Evolutionary conservation across 805 yeast species (phyloP).

Genomic region (Myxozyma monticola): DNA sequence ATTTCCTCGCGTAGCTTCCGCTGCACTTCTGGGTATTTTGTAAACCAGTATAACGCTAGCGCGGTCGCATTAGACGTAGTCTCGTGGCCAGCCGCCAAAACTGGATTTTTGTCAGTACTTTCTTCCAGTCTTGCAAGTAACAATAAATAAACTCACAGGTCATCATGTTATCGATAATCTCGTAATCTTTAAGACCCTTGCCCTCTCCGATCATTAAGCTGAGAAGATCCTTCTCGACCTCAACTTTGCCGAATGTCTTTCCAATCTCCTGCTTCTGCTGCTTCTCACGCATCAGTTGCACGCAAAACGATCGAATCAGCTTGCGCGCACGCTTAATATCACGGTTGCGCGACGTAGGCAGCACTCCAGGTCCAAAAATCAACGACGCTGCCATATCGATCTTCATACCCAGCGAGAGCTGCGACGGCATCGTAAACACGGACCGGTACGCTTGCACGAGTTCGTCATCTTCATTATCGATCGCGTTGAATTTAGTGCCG

Average conservation of each 20-base stretch:
- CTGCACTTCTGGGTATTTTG: conserved; percentile 19
- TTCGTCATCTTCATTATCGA: conserved; percentile 9
- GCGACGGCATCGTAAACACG: conserved; percentile 4
- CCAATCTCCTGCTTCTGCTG: conserved; percentile 22
- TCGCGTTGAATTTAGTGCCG: conserved; percentile 21
- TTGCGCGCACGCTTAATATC: conserved; percentile 1
- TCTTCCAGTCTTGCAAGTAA: too few relatives aligned
- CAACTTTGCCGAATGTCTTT: conserved; percentile 9
- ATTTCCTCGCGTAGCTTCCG: conserved; percentile 17
- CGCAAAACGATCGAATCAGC: conserved; percentile 5
- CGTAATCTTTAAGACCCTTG: conserved; percentile 10
- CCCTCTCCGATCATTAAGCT: conserved; percentile 17
- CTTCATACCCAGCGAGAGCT: neutral
- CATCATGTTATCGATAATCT: conserved; percentile 20
- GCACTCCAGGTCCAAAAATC: conserved; percentile 5
- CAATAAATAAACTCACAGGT: conserved; percentile 14
- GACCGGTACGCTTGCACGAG: conserved; percentile 17
- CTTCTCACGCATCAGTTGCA: conserved; percentile 16
- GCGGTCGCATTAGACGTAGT: conserved; percentile 21
- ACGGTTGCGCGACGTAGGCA: conserved; percentile 9
- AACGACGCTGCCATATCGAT: neutral
- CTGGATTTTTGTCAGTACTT: too few relatives aligned
- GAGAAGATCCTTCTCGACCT: conserved; percentile 16
- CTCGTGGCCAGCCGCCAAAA: conserved; percentile 30
- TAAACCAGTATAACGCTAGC: conserved; percentile 13